Evolutionary conservation across 305 asterid genomes (phyloP).

Genomic region (Lippia alba): DNA sequence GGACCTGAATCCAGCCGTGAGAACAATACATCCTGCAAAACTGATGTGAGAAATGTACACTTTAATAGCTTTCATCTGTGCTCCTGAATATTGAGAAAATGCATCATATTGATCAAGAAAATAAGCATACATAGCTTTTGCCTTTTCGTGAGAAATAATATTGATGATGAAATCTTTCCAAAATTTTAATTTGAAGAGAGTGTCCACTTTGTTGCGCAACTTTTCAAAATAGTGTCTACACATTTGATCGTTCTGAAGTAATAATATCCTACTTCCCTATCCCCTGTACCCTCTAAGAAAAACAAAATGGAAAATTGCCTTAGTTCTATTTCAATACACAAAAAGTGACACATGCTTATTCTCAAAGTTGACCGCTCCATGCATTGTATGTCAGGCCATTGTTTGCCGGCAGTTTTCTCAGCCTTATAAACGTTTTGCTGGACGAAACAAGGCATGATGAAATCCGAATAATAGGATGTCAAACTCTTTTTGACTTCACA

Average conservation of each 20-base stretch:
- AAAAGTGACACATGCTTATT: not conserved
- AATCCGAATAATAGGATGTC: slow-evolving; percentile 68
- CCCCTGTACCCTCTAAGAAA: too few species aligned
- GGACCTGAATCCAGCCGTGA: slow-evolving; percentile 12
- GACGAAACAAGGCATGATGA: slow-evolving; percentile 73
- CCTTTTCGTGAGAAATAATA: slow-evolving; percentile 11
- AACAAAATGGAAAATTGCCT: too few species aligned
- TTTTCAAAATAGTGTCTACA: not conserved
- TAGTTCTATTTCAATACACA: slow-evolving; percentile 17
- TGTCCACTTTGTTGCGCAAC: slow-evolving; percentile 15
- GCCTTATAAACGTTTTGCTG: slow-evolving; percentile 65
- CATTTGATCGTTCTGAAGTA: too few species aligned
- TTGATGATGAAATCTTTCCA: slow-evolving; percentile 3
- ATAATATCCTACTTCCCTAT: too few species aligned
- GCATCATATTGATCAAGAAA: slow-evolving; percentile 21
- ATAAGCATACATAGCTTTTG: slow-evolving; percentile 7
- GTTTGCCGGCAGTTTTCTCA: slow-evolving; percentile 81
- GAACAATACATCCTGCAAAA: slow-evolving; percentile 13
- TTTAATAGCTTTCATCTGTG: slow-evolving; percentile 11
- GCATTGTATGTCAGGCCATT: slow-evolving; percentile 62
- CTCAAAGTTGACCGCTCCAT: slow-evolving; percentile 21
- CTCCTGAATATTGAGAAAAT: slow-evolving; percentile 6
- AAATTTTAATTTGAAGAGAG: slow-evolving; percentile 7
- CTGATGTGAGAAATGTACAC: slow-evolving; percentile 8
- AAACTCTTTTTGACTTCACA: slow-evolving; percentile 75